Base-by-base conservation (phyloP, 805 yeast genomes). In the Metschnikowia lachancei region DNA sequence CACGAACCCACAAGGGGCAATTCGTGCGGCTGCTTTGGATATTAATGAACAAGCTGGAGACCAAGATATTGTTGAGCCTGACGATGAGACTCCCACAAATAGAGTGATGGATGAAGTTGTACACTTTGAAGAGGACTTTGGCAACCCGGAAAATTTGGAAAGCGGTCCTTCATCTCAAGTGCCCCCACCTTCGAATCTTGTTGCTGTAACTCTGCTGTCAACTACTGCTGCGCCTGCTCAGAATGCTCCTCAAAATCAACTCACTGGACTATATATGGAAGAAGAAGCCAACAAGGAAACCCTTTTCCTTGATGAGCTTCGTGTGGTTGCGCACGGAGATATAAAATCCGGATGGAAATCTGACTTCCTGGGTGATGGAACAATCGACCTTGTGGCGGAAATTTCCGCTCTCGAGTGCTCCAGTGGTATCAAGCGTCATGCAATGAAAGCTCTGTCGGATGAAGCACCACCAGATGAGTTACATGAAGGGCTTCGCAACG, bases 341-440 rank as follows among this genome's bases (percentile, higher is more conserved):
- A 66, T 89, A 60, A 87, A 86, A 60, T 74, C 78, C 26, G 99
- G 99, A 3, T 94, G 99, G 99, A 94, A 94, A 63, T 81, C 94
- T 1, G 99, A 94, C 65, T 91, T 85, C 61, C 66, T 82, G 5
- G 85, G 81, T 35, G 75, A 75, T 37, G 99, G 99, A 4, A 75
- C 80, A 45, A 83, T 91, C 49, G 96, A 89, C 63, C 63, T 90
- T 38, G 83, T 85, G 26, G 88, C 87, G 0, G 88, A 86, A 36
- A 77, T 87, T 33, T 75, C 78, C 16, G 78, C 86, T 19, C 73
- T 77, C 68, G 71, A 77, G 43, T 66, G 85, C 41, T 71, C 83
- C 9, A 79, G 89, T 0, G 78, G 84, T 1, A 55, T 53, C 36
- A 47, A 70, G 12, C 70, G 70, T 29, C 80, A 80, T 38, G 57